Conservation (phyloP, 164 flowering plant genomes). For the Tetracentron sinense region DNA sequence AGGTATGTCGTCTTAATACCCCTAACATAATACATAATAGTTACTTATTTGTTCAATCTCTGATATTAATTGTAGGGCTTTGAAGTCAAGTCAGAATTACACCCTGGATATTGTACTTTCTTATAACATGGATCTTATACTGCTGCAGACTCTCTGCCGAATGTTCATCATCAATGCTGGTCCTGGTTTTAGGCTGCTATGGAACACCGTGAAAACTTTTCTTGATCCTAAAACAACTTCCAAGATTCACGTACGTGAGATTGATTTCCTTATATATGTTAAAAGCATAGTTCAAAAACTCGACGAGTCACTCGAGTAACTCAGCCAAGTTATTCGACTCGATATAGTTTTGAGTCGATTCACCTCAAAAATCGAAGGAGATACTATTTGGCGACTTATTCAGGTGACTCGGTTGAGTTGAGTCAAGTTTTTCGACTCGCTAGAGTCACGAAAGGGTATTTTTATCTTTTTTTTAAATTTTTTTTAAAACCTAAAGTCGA, state of each 20-base stretch:
- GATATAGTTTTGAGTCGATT: too few relatives aligned
- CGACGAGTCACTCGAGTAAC: too few relatives aligned
- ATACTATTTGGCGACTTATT: too few relatives aligned
- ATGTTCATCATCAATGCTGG: constrained; percentile 98
- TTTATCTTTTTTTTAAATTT: too few relatives aligned
- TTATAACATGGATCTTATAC: constrained; percentile 1
- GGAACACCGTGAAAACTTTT: constrained; percentile 81
- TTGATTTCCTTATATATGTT: too few relatives aligned
- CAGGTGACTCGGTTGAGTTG: too few relatives aligned
- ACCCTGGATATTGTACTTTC: background rate
- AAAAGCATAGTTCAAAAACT: too few relatives aligned
- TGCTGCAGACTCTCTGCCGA: constrained; percentile 68
- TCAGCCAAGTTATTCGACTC: too few relatives aligned
- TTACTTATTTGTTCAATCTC: background rate
- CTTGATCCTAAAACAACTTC: constrained; percentile 86
- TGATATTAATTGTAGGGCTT: background rate
- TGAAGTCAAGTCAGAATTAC: background rate
- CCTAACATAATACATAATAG: background rate
- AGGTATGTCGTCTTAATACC: constrained; percentile 36
- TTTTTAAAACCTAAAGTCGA: too few relatives aligned
- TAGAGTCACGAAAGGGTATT: too few relatives aligned
- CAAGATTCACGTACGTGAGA: constrained; percentile 72
- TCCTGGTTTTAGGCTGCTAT: constrained; percentile 81
- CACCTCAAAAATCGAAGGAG: too few relatives aligned
- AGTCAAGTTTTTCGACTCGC: too few relatives aligned